Evolutionary conservation across 441 rosid species (phyloP).

Genomic region (Iberis amara): DNA sequence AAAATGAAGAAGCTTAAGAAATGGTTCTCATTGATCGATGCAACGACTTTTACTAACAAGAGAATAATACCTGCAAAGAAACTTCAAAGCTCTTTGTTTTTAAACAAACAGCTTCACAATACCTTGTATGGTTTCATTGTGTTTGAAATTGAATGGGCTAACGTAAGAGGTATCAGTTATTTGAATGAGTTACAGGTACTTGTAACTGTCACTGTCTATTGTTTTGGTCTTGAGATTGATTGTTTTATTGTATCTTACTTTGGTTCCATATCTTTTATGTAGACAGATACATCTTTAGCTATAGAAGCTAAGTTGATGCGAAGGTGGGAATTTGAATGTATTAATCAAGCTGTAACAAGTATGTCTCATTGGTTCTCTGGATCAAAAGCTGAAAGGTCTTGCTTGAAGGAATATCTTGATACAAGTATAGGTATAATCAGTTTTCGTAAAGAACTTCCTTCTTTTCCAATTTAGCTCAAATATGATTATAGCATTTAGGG

Average conservation of each 20-base stretch:
- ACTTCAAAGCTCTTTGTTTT: slow-evolving; percentile 49
- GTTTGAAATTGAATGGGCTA: slow-evolving; percentile 74
- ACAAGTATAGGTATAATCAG: slow-evolving; percentile 46
- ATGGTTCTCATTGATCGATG: slow-evolving; percentile 70
- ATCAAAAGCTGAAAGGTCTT: slow-evolving; percentile 42
- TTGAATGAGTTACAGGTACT: slow-evolving; percentile 90
- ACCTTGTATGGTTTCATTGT: slow-evolving; percentile 84
- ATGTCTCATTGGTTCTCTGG: slow-evolving; percentile 81
- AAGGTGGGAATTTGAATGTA: slow-evolving; percentile 97
- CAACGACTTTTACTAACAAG: slow-evolving; percentile 49
- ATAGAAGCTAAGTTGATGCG: slow-evolving; percentile 79
- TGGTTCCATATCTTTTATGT: slow-evolving; percentile 30
- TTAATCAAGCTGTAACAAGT: slow-evolving; percentile 58
- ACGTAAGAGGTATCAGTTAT: slow-evolving; percentile 86
- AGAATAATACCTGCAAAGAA: slow-evolving; percentile 66
- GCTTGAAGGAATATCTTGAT: slow-evolving; percentile 51
- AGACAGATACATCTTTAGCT: slow-evolving; percentile 89
- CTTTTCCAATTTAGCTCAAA: background rate
- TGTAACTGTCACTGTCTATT: background rate
- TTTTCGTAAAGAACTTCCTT: background rate
- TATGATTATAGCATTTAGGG: no score
- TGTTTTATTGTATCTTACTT: slow-evolving; percentile 25
- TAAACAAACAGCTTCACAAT: slow-evolving; percentile 61
- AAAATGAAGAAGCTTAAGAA: slow-evolving; percentile 43
- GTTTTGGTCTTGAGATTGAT: slow-evolving; percentile 10